Evolutionary conservation across 164 flowering plant species (phyloP), one percentile per base, ranked within the genome.

Genomic region (Vitis labrusca): DNA sequence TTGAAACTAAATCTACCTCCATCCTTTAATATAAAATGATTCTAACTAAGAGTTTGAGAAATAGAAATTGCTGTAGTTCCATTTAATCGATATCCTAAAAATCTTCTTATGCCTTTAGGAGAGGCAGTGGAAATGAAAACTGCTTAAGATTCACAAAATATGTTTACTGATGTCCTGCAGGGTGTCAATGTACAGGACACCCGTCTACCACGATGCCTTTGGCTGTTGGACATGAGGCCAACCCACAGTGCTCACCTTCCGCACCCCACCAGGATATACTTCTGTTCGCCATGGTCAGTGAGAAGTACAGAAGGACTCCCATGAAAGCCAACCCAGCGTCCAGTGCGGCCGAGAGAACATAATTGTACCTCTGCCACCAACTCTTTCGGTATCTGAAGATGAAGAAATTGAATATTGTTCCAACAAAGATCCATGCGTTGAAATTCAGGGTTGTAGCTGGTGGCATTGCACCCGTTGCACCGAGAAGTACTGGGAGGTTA

Each of bases 281-380:
- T 10, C 14, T 63, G 2, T 72, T 50, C 32, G 68, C 47, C 73
- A 73, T 66, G 5, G 76, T 65, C 32, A 82, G 19, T 0, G 68
- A 14, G 76, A 81, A 86, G 64, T 79, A 83, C 13, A 85, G 54
- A 29, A 83, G 67, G 66, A 83, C 87, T 9, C 73, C 83, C 85
- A 81, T 80, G 78, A 85, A 85, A 14, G 91, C 91, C 61, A 80
- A 10, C 1, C 88, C 90, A 5, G 85, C 88, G 64, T 86, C 88
- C 74, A 83, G 8, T 0, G 84, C 90, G 0, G 88, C 91, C 1
- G 88, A 82, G 0, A 85, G 83, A 0, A 85, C 74, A 62, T 87
- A 87, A 23, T 85, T 87, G 67, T 87, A 84, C 71, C 77, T 71
- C 71, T 79, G 79, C 91, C 91, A 85, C 91, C 91, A 87, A 10